These are phyloP conservation scores for Prinsepia uniflora DNA, from an alignment of 306 rosid species.

Conservation along the genomic window DNA sequence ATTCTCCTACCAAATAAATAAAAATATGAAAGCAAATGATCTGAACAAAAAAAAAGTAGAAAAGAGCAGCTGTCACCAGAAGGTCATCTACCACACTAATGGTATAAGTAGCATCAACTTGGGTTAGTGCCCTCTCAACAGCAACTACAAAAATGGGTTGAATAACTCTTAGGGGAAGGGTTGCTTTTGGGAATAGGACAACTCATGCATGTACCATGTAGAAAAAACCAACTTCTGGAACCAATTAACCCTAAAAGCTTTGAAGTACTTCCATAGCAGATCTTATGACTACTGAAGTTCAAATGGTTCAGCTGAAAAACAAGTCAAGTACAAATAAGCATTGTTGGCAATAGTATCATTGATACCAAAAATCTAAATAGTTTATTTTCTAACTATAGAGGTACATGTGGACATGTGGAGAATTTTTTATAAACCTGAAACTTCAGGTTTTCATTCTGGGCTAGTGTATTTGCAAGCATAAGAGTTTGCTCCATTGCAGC, in stretches of 20 bases:
- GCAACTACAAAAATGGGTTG: conserved; percentile 61
- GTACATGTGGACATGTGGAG: background rate
- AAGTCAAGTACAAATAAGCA: background rate
- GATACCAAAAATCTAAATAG: background rate
- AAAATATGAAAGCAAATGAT: too few species aligned
- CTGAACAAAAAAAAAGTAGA: conserved; percentile 5
- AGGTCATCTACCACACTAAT: conserved; percentile 78
- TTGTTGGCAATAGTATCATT: background rate
- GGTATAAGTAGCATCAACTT: conserved; percentile 64
- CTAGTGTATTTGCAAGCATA: conserved; percentile 88
- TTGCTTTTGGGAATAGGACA: conserved; percentile 89
- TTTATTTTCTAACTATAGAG: background rate
- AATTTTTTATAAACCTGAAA: conserved; percentile 62
- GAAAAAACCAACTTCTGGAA: conserved; percentile 1
- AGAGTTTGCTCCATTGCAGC: conserved; percentile 96
- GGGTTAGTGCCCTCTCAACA: conserved; percentile 56
- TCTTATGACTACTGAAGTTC: background rate
- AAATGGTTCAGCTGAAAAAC: background rate
- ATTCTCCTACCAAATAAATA: too few species aligned
- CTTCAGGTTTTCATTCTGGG: conserved; percentile 89
- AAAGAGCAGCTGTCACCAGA: conserved; percentile 15
- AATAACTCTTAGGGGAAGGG: conserved; percentile 79
- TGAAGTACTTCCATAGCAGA: background rate
- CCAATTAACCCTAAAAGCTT: background rate
- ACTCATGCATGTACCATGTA: conserved; percentile 57